Conservation (phyloP, 805 yeast genomes). For the Ogataea allantospora region DNA sequence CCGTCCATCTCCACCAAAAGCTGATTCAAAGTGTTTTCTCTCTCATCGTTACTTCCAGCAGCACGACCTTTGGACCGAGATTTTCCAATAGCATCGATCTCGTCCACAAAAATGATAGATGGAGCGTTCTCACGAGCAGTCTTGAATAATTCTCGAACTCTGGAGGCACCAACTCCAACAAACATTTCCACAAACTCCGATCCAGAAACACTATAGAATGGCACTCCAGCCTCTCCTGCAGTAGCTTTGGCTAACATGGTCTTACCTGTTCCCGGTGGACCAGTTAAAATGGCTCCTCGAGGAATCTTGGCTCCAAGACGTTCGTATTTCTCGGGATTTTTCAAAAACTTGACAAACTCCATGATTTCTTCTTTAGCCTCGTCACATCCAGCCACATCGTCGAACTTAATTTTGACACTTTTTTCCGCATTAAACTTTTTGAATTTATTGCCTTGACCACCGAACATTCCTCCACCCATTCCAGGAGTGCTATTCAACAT, state of each 20-base stretch:
- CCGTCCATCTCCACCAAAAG: slow-evolving; percentile 96
- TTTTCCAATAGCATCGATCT: slow-evolving; percentile 94
- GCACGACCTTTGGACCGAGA: slow-evolving; percentile 69
- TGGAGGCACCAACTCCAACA: slow-evolving; percentile 93
- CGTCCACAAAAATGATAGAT: slow-evolving; percentile 87
- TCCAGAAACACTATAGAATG: slow-evolving; percentile 87
- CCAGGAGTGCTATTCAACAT: slow-evolving; percentile 57
- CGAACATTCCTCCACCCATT: slow-evolving; percentile 57
- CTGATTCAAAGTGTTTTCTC: slow-evolving; percentile 91
- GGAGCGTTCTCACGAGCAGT: slow-evolving; percentile 91
- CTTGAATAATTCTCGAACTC: slow-evolving; percentile 89
- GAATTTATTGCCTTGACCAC: slow-evolving; percentile 76
- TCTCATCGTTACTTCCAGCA: slow-evolving; percentile 86
- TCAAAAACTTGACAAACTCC: slow-evolving; percentile 90
- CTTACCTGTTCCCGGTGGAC: slow-evolving; percentile 98
- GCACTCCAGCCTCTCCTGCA: slow-evolving; percentile 96
- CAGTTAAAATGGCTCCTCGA: slow-evolving; percentile 89
- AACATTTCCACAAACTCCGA: slow-evolving; percentile 97
- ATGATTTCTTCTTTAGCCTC: slow-evolving; percentile 93
- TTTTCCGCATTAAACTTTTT: slow-evolving; percentile 80
- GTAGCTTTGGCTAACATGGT: slow-evolving; percentile 91
- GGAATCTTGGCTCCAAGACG: slow-evolving; percentile 91
- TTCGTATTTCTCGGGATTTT: slow-evolving; percentile 82
- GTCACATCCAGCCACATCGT: slow-evolving; percentile 92
- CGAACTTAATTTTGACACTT: slow-evolving; percentile 76